Evolutionary conservation across 73 alveolate species (phyloP), one percentile per base, ranked within the genome.

Genomic region (Paramecium sexaurelia): DNA sequence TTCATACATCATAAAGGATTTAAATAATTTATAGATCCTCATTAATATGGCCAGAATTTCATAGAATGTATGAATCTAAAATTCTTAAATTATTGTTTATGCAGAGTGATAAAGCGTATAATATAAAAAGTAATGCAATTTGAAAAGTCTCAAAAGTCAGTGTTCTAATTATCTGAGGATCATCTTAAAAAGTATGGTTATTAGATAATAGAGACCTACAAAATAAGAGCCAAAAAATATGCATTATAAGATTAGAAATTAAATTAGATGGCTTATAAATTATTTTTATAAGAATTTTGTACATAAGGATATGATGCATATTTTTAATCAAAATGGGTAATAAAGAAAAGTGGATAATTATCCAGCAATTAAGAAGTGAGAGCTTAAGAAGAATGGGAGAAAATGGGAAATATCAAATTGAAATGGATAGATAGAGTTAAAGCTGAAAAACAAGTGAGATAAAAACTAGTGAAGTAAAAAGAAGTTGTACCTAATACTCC

Each of bases 321-420:
- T 61, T 61, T 61, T 9, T 9, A 61, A 32, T 61, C 40, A 1
- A 61, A 32, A 61, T 27, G 51, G 90, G 45, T 22, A 7, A 0
- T 78, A 20, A 51, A 51, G 71, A 39, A 61, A 32, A 61, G 41
- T 61, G 82, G 82, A 5, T 27, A 61, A 26, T 10, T 61, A 9
- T 22, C 82, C 5, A 61, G 82, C 9, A 61, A 61, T 32, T 61
- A 51, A 17, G 66, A 51, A 51, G 66, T 51, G 24, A 51, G 66
- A 6, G 90, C 90, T 20, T 40, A 78, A 13, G 90, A 78, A 32
- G 90, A 78, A 43, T 78, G 90, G 90, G 39, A 78, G 13, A 78
- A 78, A 73, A 78, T 78, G 90, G 75, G 90, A 27, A 6, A 8
- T 0, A 20, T 73, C 13, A 4, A 35, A 0, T 35, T 33, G n/a